phyloP scores from a whole-genome alignment of 306 rosid species.

The Quercus rubra region DNA sequence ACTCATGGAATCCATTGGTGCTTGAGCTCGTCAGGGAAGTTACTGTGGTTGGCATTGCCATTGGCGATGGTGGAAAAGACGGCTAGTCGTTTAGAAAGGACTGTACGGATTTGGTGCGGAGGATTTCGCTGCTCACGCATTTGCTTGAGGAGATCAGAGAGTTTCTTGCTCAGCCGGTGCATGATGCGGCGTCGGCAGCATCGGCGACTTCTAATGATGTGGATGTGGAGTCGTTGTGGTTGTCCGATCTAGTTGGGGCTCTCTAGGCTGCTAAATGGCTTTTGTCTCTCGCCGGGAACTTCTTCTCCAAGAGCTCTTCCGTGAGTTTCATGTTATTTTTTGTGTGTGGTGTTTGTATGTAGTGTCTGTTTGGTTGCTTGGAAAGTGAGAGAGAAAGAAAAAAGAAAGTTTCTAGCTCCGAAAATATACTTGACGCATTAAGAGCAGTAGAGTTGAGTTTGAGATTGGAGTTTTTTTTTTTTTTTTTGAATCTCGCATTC shows the following conservation, averaged over 20 bases:
- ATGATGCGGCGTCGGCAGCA: not conserved
- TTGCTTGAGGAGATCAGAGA: slow-evolving; percentile 80
- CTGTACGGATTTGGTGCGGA: slow-evolving; percentile 88
- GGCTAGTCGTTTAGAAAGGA: slow-evolving; percentile 50
- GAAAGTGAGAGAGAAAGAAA: not conserved
- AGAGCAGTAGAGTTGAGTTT: not conserved
- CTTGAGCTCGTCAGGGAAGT: slow-evolving; percentile 48
- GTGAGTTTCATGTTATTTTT: slow-evolving; percentile 40
- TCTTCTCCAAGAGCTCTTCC: slow-evolving; percentile 46
- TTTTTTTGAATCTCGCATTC: not conserved
- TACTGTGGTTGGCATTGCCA: slow-evolving; percentile 6
- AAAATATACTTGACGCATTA: not conserved
- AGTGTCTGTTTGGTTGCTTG: not conserved
- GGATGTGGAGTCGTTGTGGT: slow-evolving; percentile 40
- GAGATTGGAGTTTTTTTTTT: too few relatives aligned
- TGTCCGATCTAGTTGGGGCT: slow-evolving; percentile 60
- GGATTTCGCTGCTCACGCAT: slow-evolving; percentile 87
- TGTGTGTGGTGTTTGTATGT: not conserved
- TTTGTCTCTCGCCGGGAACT: slow-evolving; percentile 44
- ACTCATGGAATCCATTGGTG: not conserved
- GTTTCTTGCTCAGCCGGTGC: slow-evolving; percentile 11
- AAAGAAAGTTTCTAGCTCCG: not conserved
- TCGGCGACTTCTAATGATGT: slow-evolving; percentile 9
- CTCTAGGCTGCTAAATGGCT: slow-evolving; percentile 71
- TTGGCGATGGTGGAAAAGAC: slow-evolving; percentile 7